phyloP scores from a whole-genome alignment of 257 asterid genomes.

The Cruciata laevipes region DNA sequence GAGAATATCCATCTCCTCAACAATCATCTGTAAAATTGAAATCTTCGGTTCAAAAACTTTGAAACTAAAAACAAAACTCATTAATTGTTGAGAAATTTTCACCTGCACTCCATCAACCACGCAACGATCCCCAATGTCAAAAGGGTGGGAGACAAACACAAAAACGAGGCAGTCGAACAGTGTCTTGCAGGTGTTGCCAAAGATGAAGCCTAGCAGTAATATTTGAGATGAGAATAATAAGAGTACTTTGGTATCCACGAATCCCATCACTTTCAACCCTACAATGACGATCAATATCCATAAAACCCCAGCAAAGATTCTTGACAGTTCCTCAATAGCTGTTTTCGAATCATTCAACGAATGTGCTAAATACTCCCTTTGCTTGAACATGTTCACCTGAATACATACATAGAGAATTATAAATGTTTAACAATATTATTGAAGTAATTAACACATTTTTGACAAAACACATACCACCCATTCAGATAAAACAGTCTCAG shows the following conservation, averaged over 20 bases:
- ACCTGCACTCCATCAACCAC: slow-evolving; percentile 26
- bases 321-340: slow-evolving; percentile 28
- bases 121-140: slow-evolving; percentile 27
- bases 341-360: slow-evolving; percentile 26
- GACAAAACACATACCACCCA: slow-evolving; percentile 21
- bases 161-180: slow-evolving; percentile 24
- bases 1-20: slow-evolving; percentile 29
- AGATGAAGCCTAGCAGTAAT: slow-evolving; percentile 13
- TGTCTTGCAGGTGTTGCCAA: slow-evolving; percentile 21
- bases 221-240: slow-evolving; percentile 18
- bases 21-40: slow-evolving; percentile 21
- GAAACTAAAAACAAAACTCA: not conserved
- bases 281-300: slow-evolving; percentile 9
- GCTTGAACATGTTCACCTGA: slow-evolving; percentile 18
- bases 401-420: too few species aligned
- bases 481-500: slow-evolving; percentile 7
- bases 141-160: slow-evolving; percentile 20
- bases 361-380: slow-evolving; percentile 20
- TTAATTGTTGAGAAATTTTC: not conserved
- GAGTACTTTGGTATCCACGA: slow-evolving; percentile 22
- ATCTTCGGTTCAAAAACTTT: too few species aligned
- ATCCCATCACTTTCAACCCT: slow-evolving; percentile 22
- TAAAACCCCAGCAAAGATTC: slow-evolving; percentile 10
- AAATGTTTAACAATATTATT: too few species aligned
- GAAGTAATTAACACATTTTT: not conserved